Conservation (phyloP, 345 rosid species). For the Citrus medica region DNA sequence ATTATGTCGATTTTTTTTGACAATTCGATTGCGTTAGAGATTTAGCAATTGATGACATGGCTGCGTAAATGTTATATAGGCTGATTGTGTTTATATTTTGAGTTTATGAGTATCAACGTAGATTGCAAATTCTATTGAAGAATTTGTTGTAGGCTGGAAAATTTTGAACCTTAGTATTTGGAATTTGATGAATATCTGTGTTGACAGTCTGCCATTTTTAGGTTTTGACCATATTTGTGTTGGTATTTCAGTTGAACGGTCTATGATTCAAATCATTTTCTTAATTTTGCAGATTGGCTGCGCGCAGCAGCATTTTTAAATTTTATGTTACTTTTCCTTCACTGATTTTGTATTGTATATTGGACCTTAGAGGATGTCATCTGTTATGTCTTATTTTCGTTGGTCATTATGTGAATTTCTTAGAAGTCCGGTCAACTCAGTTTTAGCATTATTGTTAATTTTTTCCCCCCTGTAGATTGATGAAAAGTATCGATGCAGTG, state of each 20-base stretch:
- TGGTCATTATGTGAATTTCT: background rate
- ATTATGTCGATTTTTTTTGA: background rate
- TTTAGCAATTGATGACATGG: background rate
- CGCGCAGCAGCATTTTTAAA: background rate
- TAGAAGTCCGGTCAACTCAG: background rate
- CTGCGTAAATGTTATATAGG: background rate
- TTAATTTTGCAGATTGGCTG: background rate
- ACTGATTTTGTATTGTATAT: background rate
- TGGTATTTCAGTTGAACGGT: background rate
- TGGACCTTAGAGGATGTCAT: background rate
- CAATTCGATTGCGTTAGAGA: background rate
- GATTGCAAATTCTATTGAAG: background rate
- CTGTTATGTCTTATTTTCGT: background rate
- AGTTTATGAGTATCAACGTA: background rate
- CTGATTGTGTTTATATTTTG: background rate
- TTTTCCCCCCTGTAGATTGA: slow-evolving; percentile 41
- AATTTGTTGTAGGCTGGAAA: background rate
- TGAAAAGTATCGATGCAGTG: slow-evolving; percentile 81
- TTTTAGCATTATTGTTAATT: background rate
- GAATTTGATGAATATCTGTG: background rate
- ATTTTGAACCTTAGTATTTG: background rate
- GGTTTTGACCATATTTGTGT: background rate
- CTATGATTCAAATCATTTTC: background rate
- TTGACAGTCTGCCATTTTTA: no score
- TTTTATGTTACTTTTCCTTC: background rate